Base-by-base conservation (phyloP, 2,329 filamentous ascomycete genomes). In the Stagonosporopsis tanaceti region DNA sequence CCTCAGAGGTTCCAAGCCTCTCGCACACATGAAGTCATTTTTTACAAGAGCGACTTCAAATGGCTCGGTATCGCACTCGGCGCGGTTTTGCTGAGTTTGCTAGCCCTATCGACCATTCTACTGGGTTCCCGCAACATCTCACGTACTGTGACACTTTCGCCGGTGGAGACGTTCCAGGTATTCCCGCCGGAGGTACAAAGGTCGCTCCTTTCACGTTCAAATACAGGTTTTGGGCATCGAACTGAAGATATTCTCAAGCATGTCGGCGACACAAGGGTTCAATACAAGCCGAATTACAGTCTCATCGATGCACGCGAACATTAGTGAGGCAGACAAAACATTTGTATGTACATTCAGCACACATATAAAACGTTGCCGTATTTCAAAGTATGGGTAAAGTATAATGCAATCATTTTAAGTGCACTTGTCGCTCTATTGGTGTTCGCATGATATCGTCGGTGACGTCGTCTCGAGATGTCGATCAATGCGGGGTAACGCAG, bases 21-120 rank as follows among this genome's bases (percentile, higher is more conserved):
- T 15, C 50, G 22, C 15, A 53, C 42, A 3, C 50, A 53, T 24
- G 50, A 46, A 7, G 50, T 53, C 17, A 53, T 53, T 22, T 53
- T 53, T 20, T 46, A 53, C 28, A 53, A 53, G 42, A 53, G 50
- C 34, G 42, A 53, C 28, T 53, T 40, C 35, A 40, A 41, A 41
- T 53, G 50, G 42, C 37, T 47, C 3, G 41, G 50, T 6, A 22
- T 53, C 22, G 50, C 42, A 4, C 42, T 53, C 17, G 50, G 50
- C 3, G 41, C 17, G 8, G 50, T 53, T 4, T 35, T 53, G 3
- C 35, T 53, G 12, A 53, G 42, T 22, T 28, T 53, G 41, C 12
- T 41, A 6, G 41, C 34, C 2, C 37, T 53, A 15, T 46, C 42
- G 11, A 47, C 42, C 14, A 41, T 53, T 11, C 35, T 53, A 4